Conservation (phyloP, 306 rosid genomes). For the Rosa rugosa region DNA sequence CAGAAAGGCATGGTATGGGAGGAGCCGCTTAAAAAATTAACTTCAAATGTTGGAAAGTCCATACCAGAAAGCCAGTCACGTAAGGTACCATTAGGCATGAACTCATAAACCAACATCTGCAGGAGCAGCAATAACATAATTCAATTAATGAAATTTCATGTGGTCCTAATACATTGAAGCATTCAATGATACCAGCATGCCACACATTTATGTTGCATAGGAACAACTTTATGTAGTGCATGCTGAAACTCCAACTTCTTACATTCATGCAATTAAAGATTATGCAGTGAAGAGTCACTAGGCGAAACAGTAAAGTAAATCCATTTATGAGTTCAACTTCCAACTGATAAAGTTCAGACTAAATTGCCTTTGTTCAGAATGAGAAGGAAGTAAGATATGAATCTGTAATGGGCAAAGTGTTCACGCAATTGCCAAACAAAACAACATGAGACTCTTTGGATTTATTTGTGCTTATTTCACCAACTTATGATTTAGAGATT, state of each 20-base stretch:
- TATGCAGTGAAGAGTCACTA: neutral
- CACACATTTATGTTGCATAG: neutral
- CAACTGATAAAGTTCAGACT: neutral
- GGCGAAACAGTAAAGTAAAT: neutral
- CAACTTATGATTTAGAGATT: neutral
- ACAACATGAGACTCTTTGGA: neutral
- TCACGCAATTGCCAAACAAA: neutral
- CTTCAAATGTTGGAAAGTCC: slow-evolving; percentile 1
- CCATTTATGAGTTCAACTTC: neutral
- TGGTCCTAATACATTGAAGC: neutral
- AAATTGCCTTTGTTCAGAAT: neutral
- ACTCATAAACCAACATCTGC: slow-evolving; percentile 94
- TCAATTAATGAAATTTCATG: neutral
- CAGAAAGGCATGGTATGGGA: slow-evolving; percentile 7
- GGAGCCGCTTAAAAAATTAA: slow-evolving; percentile 5
- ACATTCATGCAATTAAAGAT: neutral
- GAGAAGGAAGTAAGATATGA: neutral
- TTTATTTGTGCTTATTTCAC: neutral
- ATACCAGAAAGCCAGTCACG: slow-evolving; percentile 84
- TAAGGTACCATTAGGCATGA: slow-evolving; percentile 84
- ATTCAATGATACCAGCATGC: neutral
- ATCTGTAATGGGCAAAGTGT: neutral
- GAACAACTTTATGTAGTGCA: neutral
- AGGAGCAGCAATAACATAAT: slow-evolving; percentile 26
- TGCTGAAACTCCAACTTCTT: neutral